These are phyloP conservation scores for Colletotrichum coccodes DNA, from an alignment of 2,329 filamentous ascomycete species.

Conservation along the genomic window DNA sequence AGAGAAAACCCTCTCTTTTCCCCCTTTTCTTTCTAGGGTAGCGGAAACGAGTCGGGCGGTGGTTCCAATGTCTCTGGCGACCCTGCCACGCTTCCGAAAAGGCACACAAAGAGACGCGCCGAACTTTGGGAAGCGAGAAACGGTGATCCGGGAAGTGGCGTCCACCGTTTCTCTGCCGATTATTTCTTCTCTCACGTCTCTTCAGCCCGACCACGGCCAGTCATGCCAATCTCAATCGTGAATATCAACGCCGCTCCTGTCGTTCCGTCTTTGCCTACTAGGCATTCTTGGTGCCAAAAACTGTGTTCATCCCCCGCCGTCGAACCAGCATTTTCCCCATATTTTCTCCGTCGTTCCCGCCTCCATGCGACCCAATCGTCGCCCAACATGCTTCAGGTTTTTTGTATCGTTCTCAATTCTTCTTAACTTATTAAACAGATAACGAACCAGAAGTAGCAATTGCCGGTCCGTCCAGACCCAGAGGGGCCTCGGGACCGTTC, in stretches of 20 bases:
- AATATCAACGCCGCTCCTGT: background rate
- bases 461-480: background rate
- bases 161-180: background rate
- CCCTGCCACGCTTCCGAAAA: background rate
- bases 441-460: background rate
- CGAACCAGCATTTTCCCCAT: background rate
- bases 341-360: constrained; percentile 6
- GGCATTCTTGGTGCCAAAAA: background rate
- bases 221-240: background rate
- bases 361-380: constrained; percentile 23
- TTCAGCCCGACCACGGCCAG: background rate
- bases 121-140: constrained; percentile 15
- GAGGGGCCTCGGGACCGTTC: background rate
- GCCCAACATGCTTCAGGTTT: background rate
- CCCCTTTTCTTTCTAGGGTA: too few species aligned
- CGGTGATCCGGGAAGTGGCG: constrained; percentile 2
- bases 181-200: background rate
- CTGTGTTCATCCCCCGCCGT: background rate
- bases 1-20: background rate
- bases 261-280: background rate
- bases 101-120: background rate
- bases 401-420: too few species aligned
- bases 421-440: too few species aligned
- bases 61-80: too few species aligned
- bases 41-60: too few species aligned